Conservation (phyloP, 2,329 filamentous ascomycete genomes). For the Penicillium sp. region DNA sequence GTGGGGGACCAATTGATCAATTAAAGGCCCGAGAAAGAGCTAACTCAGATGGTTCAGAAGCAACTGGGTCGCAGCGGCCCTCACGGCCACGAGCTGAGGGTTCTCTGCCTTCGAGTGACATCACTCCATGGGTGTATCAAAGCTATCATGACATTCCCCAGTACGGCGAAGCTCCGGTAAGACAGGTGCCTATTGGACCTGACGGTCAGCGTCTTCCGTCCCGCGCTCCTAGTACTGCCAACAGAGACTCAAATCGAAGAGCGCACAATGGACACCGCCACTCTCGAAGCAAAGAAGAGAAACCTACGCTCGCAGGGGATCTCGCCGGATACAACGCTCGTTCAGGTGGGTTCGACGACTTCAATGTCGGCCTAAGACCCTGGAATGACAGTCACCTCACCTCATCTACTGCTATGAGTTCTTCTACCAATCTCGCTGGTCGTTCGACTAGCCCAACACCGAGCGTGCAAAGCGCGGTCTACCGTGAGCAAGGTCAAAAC, state of each 20-base stretch:
- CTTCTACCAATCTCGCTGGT: conserved; percentile 50
- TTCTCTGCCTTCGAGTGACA: conserved; percentile 84
- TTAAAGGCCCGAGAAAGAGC: conserved; percentile 69
- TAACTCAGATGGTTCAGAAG: conserved; percentile 70
- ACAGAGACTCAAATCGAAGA: conserved; percentile 56
- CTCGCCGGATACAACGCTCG: conserved; percentile 57
- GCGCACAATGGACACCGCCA: conserved; percentile 45
- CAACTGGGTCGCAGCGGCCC: conserved; percentile 62
- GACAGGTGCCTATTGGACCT: conserved; percentile 65
- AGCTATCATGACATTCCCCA: conserved; percentile 74
- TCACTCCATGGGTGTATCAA: conserved; percentile 97
- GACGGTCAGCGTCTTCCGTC: conserved; percentile 66
- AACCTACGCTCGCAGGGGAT: conserved; percentile 37
- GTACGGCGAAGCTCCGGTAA: conserved; percentile 74
- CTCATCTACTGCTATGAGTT: conserved; percentile 51
- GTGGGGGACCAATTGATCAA: conserved; percentile 47
- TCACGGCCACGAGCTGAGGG: conserved; percentile 68
- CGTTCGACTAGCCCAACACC: conserved; percentile 81
- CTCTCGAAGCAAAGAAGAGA: conserved; percentile 59
- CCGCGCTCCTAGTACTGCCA: conserved; percentile 44
- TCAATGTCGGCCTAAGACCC: conserved; percentile 52
- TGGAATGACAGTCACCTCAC: conserved; percentile 49
- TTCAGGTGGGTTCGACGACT: conserved; percentile 76
- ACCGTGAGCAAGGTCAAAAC: conserved; percentile 45
- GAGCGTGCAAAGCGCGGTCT: conserved; percentile 64